These are phyloP conservation scores for Solanum chacoense DNA, from an alignment of 305 asterid species.

Conservation along the genomic window DNA sequence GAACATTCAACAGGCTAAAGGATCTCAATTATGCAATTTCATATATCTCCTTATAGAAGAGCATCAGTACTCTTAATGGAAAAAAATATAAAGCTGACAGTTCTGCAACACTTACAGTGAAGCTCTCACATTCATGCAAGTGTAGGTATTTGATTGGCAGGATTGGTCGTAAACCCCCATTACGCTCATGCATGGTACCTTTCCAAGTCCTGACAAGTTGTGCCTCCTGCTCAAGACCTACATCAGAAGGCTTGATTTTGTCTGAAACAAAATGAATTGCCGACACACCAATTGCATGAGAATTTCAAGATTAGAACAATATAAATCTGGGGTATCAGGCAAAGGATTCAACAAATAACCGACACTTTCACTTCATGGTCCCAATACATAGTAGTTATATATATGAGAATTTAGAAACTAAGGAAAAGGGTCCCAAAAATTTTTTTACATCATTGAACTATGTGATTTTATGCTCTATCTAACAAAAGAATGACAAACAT, in stretches of 20 bases:
- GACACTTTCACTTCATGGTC: background rate
- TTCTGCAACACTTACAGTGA: slow-evolving; percentile 55
- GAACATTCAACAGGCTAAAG: slow-evolving; percentile 2
- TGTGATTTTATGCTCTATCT: background rate
- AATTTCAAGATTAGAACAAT: background rate
- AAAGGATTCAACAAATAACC: background rate
- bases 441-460: background rate
- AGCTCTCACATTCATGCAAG: slow-evolving; percentile 78
- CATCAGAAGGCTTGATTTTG: slow-evolving; percentile 97
- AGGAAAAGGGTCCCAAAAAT: background rate
- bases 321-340: background rate
- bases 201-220: slow-evolving; percentile 73
- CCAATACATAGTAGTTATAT: background rate
- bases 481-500: background rate
- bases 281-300: background rate
- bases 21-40: background rate
- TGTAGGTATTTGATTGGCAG: slow-evolving; percentile 83
- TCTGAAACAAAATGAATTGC: slow-evolving; percentile 36
- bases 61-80: background rate
- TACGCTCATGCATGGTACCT: slow-evolving; percentile 39
- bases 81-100: slow-evolving; percentile 5
- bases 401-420: background rate
- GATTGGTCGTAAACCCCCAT: slow-evolving; percentile 37
- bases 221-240: slow-evolving; percentile 97
- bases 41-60: background rate